These are phyloP conservation scores for Alternaria infectoria DNA, from an alignment of 2,329 filamentous ascomycete genomes.

Conservation along the genomic window DNA sequence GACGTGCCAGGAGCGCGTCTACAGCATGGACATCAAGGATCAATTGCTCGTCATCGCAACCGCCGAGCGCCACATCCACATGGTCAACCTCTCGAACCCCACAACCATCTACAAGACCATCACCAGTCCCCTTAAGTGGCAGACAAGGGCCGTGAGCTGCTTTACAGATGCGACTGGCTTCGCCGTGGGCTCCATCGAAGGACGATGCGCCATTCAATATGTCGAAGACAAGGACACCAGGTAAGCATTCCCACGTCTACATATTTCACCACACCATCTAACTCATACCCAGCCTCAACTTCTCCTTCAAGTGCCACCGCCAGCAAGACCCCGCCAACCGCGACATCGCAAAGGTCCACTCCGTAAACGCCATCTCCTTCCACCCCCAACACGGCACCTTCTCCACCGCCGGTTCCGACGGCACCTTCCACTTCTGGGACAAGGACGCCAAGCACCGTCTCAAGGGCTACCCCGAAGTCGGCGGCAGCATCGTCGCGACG, in stretches of 20 bases:
- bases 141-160: conserved; percentile 93
- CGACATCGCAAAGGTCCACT: conserved; percentile 86
- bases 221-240: conserved; percentile 91
- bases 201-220: conserved; percentile 96
- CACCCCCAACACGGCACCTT: conserved; percentile 98
- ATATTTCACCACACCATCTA: conserved; percentile 7
- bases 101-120: conserved; percentile 94
- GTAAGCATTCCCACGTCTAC: conserved; percentile 41
- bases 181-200: conserved; percentile 95
- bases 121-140: conserved; percentile 96
- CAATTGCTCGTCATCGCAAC: conserved; percentile 90
- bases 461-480: conserved; percentile 68
- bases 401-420: conserved; percentile 92
- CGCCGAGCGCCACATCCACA: conserved; percentile 94
- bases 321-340: conserved; percentile 68
- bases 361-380: conserved; percentile 97
- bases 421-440: conserved; percentile 97
- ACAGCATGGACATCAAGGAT: conserved; percentile 89
- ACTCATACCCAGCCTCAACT: conserved; percentile 69
- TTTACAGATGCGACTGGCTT: conserved; percentile 92
- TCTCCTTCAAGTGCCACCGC: conserved; percentile 99
- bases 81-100: conserved; percentile 88
- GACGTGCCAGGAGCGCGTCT: conserved; percentile 77
- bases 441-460: conserved; percentile 61
- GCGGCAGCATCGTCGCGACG: conserved; percentile 84